A percentile compares a stretch with the other conserved stretches of the same genome.
Evolutionary conservation across 2,329 filamentous ascomycete species (phyloP).

Genomic region (Calonectria henricotiae): DNA sequence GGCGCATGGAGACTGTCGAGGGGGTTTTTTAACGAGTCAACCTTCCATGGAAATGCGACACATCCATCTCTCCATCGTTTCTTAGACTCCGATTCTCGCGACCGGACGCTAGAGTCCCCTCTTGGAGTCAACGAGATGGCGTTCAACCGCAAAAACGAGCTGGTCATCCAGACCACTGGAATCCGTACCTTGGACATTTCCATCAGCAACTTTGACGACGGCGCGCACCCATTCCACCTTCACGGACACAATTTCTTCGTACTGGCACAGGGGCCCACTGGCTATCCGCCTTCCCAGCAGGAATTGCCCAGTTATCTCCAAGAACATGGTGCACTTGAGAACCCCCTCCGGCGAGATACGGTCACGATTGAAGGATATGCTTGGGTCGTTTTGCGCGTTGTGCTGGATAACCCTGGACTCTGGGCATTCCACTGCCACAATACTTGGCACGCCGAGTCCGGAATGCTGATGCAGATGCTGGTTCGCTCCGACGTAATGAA

Average conservation of each 20-base stretch:
- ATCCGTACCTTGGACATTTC: conserved; percentile 71
- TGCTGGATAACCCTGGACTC: conserved; percentile 72
- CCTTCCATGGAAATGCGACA: conserved; percentile 62
- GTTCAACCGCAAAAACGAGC: conserved; percentile 55
- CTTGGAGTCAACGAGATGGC: conserved; percentile 54
- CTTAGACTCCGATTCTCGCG: conserved; percentile 49
- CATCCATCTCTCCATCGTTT: conserved; percentile 59
- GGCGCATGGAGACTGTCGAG: conserved; percentile 69
- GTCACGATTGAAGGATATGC: conserved; percentile 70
- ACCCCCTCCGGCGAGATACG: conserved; percentile 61
- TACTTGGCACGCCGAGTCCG: conserved; percentile 72
- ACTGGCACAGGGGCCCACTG: conserved; percentile 53
- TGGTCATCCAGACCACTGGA: conserved; percentile 67
- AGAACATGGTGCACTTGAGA: conserved; percentile 49
- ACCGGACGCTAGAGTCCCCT: conserved; percentile 32
- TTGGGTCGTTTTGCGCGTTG: conserved; percentile 70
- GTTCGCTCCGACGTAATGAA: conserved; percentile 54
- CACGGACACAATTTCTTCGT: conserved; percentile 75
- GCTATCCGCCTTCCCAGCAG: conserved; percentile 56
- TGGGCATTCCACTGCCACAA: conserved; percentile 76
- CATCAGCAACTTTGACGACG: conserved; percentile 74
- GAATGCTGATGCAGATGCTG: conserved; percentile 73
- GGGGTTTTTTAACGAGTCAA: conserved; percentile 70
- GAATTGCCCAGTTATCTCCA: conserved; percentile 51
- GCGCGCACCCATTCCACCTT: conserved; percentile 66